phyloP scores from a whole-genome alignment of 2,329 filamentous ascomycete species.

The Colletotrichum euphorbiae region DNA sequence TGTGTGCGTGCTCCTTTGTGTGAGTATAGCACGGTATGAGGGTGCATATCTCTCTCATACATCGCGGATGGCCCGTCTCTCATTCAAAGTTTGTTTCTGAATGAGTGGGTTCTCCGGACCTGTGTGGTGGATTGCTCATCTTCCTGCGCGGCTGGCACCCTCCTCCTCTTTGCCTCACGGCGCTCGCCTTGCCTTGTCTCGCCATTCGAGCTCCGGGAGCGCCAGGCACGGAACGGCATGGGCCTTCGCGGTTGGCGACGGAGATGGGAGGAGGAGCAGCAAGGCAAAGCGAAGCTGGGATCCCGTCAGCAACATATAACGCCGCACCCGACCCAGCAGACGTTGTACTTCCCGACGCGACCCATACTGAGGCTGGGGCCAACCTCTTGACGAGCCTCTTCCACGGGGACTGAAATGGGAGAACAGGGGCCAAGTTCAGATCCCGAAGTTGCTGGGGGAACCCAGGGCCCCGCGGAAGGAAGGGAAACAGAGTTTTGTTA shows the following conservation, averaged over 20 bases:
- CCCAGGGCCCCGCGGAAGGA: not conserved
- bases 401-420: conserved; percentile 8
- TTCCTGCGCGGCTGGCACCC: not conserved
- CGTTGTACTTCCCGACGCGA: conserved; percentile 29
- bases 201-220: conserved; percentile 5
- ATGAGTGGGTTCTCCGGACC: conserved; percentile 31
- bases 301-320: conserved; percentile 9
- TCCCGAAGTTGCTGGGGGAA: conserved; percentile 33
- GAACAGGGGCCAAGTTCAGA: conserved; percentile 29
- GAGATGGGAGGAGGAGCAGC: conserved; percentile 6
- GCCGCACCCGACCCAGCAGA: conserved; percentile 12
- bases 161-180: not conserved
- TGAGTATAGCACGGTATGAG: conserved; percentile 1
- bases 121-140: conserved; percentile 17
- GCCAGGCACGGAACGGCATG: conserved; percentile 23
- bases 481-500: conserved; percentile 37
- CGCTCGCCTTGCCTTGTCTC: conserved; percentile 6
- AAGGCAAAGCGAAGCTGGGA: conserved; percentile 16
- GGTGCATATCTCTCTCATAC: not conserved
- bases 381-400: not conserved
- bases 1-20: not conserved
- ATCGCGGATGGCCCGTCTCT: conserved; percentile 17
- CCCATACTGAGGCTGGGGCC: not conserved
- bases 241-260: not conserved
- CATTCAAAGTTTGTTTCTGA: conserved; percentile 38